Evolutionary conservation across 345 rosid genomes (phyloP), one percentile per base, ranked within the genome.

Genomic region (Pistacia vera): DNA sequence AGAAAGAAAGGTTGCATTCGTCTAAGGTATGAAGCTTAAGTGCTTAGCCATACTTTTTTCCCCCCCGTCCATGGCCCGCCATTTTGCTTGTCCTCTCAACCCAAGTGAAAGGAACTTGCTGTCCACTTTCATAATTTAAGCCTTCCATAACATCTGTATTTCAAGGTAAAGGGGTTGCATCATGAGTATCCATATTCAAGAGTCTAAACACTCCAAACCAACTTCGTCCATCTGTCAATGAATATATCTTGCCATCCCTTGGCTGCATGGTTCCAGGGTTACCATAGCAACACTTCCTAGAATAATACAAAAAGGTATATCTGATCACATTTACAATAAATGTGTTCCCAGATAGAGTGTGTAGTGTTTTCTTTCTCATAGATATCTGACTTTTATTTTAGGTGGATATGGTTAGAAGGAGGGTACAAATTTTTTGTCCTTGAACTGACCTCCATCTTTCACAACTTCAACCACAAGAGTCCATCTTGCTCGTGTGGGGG

Each of bases 171-270:
- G 84, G 16, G 95, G 94, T 28, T 91, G 95, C 97, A 93, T 82
- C 94, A 80, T 84, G 81, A 63, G 92, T 93, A 68, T 88, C 97
- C 91, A 89, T 89, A 93, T 85, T 67, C 90, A 88, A 48, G 97
- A 93, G 81, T 91, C 95, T n/a, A 93, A 89, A 74, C 95, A 93
- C 82, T 93, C 97, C 49, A 93, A 88, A 79, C 97, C 16, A 93
- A 84, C 81, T 83, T 89, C 98, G 85, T 35, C 94, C 97, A 83
- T 89, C 96, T n/a, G 55, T 85, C 90, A 76, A 93, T 16, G 89
- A 86, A 90, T 73, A 83, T 86, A 89, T 71, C 73, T 93, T 12
- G 82, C 67, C n/a, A 46, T 89, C 93, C 65, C 75, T 85, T 0
- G 94, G 84, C 98, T 95, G 89, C 85, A 86, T 71, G 6, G 17